These are phyloP conservation scores for Cladosporium cucumerinum DNA, from an alignment of 2,329 filamentous ascomycete genomes.

Conservation along the genomic window DNA sequence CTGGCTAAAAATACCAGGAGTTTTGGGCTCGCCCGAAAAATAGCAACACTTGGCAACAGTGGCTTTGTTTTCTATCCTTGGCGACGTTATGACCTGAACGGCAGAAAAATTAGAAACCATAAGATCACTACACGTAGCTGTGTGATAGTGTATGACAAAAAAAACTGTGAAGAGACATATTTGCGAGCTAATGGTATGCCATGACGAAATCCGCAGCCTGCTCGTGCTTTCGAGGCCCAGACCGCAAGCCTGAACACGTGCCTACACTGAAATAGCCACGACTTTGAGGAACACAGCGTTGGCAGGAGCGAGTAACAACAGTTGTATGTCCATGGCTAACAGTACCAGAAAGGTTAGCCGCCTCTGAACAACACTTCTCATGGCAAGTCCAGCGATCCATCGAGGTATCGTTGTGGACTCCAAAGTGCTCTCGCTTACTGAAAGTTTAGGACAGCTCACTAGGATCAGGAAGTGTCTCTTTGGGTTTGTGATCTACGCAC, in stretches of 20 bases:
- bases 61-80: background rate
- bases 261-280: background rate
- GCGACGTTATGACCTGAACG: background rate
- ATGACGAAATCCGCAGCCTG: background rate
- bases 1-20: background rate
- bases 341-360: background rate
- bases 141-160: background rate
- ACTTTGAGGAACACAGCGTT: background rate
- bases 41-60: slow-evolving; percentile 12
- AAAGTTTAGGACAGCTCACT: background rate
- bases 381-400: background rate
- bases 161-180: background rate
- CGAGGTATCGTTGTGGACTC: background rate
- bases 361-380: background rate
- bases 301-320: background rate
- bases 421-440: background rate
- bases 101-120: background rate
- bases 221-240: background rate
- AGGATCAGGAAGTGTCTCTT: background rate
- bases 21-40: background rate
- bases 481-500: background rate
- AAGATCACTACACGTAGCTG: background rate
- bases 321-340: background rate
- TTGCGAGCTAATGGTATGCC: background rate
- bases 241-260: background rate